Percentiles rank a stretch among this genome's conserved stretches.
These are phyloP conservation scores for Elsinoe batatas DNA, from an alignment of 2,329 filamentous ascomycete species.

Conservation along the genomic window DNA sequence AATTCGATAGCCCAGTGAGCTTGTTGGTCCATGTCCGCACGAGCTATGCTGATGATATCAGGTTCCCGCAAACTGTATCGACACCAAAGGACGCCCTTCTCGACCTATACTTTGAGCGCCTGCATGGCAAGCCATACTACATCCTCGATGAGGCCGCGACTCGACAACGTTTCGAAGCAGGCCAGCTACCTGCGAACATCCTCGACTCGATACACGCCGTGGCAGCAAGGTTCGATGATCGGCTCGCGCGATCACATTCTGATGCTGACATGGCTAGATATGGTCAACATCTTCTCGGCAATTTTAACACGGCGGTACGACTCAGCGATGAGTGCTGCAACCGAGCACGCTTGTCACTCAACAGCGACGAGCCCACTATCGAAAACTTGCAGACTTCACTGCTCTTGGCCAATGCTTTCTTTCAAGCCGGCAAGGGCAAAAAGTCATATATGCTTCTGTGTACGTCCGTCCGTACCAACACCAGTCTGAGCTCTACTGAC, in stretches of 20 bases:
- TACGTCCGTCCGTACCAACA: slow-evolving; percentile 33
- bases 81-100: slow-evolving; percentile 30
- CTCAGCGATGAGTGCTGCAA: slow-evolving; percentile 63
- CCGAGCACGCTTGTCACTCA: slow-evolving; percentile 59
- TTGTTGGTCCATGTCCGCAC: neutral
- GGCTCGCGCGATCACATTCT: slow-evolving; percentile 32
- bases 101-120: slow-evolving; percentile 68
- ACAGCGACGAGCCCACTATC: slow-evolving; percentile 71
- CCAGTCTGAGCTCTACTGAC: slow-evolving; percentile 26
- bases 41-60: neutral
- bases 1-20: slow-evolving; percentile 12
- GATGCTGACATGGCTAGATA: slow-evolving; percentile 53
- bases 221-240: slow-evolving; percentile 31
- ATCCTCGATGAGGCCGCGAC: slow-evolving; percentile 69
- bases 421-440: slow-evolving; percentile 67
- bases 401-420: slow-evolving; percentile 65
- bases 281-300: slow-evolving; percentile 53
- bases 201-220: slow-evolving; percentile 45
- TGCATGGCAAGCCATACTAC: slow-evolving; percentile 74
- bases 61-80: slow-evolving; percentile 3
- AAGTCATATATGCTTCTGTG: slow-evolving; percentile 80
- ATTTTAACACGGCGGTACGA: slow-evolving; percentile 56
- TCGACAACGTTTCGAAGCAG: slow-evolving; percentile 59
- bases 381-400: slow-evolving; percentile 68
- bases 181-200: slow-evolving; percentile 48